A percentile compares a stretch with the other conserved stretches of the same genome.
These are phyloP conservation scores for Aurantiochytrium sp. DNA, from an alignment of 108 stramenopile species.

Conservation along the genomic window DNA sequence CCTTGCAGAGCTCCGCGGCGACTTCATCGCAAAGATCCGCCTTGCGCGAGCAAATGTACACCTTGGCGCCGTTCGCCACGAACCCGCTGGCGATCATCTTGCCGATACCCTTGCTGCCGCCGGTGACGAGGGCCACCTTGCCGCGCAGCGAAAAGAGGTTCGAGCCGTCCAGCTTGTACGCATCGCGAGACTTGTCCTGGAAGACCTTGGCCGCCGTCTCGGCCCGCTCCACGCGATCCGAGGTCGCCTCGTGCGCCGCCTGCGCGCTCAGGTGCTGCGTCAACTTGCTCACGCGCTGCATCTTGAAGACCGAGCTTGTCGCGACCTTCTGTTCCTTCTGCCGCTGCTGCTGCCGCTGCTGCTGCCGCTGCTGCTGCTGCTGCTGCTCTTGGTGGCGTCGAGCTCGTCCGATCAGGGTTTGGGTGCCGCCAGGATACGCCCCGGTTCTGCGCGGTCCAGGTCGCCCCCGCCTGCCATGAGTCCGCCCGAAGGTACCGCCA, in stretches of 20 bases:
- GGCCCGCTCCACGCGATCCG: not conserved
- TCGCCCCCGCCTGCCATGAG: too few relatives aligned
- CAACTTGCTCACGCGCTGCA: not conserved
- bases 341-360: too few relatives aligned
- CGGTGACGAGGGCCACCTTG: conserved; percentile 77
- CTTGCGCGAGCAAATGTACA: conserved; percentile 67
- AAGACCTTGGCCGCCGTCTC: not conserved
- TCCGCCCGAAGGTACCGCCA: too few relatives aligned
- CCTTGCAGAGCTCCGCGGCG: conserved; percentile 35
- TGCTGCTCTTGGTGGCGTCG: too few relatives aligned
- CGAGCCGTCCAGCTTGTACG: not conserved
- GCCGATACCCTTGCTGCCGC: conserved; percentile 77
- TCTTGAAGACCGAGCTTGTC: too few relatives aligned
- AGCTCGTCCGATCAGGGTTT: too few relatives aligned
- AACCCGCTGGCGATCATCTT: conserved; percentile 75
- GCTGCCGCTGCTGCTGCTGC: too few relatives aligned
- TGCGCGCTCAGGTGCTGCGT: not conserved
- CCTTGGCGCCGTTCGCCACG: conserved; percentile 67
- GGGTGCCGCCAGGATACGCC: too few relatives aligned
- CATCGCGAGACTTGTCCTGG: not conserved
- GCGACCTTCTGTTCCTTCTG: too few relatives aligned
- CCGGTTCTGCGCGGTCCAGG: too few relatives aligned
- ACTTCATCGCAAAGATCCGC: conserved; percentile 63
- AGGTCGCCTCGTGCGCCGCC: not conserved
- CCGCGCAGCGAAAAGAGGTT: conserved; percentile 53